Conservation (phyloP, 257 asterid species). For the Nicotiana paniculata region DNA sequence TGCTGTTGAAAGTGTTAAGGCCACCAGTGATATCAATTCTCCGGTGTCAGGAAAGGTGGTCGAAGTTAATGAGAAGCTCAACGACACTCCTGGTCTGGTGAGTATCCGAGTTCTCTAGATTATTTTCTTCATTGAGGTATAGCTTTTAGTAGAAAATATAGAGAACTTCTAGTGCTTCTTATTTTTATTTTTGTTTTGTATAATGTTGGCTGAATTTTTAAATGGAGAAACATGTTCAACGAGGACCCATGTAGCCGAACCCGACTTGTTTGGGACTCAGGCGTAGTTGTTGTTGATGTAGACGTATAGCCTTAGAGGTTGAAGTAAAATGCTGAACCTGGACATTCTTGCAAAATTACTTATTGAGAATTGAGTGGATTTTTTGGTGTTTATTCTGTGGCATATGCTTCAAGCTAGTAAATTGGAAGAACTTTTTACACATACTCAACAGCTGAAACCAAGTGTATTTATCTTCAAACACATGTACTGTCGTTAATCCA, state of each 20-base stretch:
- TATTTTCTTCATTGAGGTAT: neutral
- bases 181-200: too few relatives aligned
- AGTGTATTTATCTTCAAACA: neutral
- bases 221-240: too few relatives aligned
- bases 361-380: neutral
- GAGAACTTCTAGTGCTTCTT: too few relatives aligned
- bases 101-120: slow-evolving; percentile 21
- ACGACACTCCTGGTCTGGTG: slow-evolving; percentile 73
- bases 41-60: slow-evolving; percentile 83
- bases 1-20: slow-evolving; percentile 94
- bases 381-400: neutral
- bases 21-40: slow-evolving; percentile 83
- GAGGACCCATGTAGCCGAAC: too few relatives aligned
- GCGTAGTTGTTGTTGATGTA: too few relatives aligned
- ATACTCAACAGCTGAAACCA: neutral
- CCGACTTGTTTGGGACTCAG: too few relatives aligned
- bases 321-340: neutral
- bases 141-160: too few relatives aligned
- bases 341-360: neutral
- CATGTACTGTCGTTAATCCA: too few relatives aligned
- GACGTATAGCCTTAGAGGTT: neutral
- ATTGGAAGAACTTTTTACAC: neutral
- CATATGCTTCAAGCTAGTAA: neutral
- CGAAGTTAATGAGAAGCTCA: slow-evolving; percentile 62
- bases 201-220: too few relatives aligned